Conservation (phyloP, 225 moss, liverwort and hornwort genomes). For the Ulota crispa region DNA sequence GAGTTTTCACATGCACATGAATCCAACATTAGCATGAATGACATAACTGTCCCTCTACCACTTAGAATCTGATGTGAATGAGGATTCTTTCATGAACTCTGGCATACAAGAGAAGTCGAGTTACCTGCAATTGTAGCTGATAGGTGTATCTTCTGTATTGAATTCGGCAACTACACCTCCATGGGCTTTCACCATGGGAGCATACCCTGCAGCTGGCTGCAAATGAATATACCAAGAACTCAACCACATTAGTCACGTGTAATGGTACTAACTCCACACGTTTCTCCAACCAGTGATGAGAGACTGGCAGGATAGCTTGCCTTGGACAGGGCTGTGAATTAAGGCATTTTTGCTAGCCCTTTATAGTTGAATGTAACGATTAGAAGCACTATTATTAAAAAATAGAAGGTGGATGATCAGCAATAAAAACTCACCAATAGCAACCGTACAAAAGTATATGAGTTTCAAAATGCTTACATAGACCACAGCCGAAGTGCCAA, state of each 20-base stretch:
- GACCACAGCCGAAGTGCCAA: conserved; percentile 88
- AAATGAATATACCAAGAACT: neutral
- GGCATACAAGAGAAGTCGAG: neutral
- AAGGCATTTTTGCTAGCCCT: neutral
- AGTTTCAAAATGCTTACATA: conserved; percentile 53
- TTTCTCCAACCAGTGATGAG: neutral
- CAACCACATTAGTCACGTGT: neutral
- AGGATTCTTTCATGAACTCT: neutral
- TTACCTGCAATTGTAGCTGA: conserved; percentile 75
- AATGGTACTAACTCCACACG: neutral
- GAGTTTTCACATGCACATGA: neutral
- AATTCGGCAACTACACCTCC: conserved; percentile 89
- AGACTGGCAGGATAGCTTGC: neutral
- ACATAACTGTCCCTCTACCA: neutral
- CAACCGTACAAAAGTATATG: neutral
- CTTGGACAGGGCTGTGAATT: neutral
- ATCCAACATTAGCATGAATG: neutral
- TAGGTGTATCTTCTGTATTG: conserved; percentile 76
- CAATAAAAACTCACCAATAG: neutral
- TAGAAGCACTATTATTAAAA: neutral
- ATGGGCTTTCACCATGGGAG: conserved; percentile 65
- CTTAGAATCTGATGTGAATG: neutral
- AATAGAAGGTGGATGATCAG: neutral
- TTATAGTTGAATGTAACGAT: neutral
- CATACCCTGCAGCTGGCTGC: conserved; percentile 96